phyloP scores from a whole-genome alignment of 192 early-diverging fungal species.

The Coemansia sp. region DNA sequence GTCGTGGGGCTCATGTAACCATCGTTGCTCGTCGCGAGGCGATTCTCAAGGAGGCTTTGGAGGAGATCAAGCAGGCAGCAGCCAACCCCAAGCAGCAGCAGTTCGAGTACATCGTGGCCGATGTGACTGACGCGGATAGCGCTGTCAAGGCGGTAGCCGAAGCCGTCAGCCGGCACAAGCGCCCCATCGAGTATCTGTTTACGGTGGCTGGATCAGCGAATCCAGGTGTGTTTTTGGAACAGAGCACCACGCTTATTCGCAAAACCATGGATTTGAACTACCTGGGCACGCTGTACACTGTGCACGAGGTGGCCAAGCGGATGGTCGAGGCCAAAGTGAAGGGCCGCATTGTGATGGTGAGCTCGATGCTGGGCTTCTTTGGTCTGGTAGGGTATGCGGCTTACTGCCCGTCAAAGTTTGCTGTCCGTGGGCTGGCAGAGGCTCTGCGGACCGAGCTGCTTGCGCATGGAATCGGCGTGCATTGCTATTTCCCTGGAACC shows the following conservation, averaged over 20 bases:
- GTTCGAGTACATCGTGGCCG: constrained; percentile 60
- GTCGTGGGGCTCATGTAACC: constrained; percentile 67
- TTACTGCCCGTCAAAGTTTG: constrained; percentile 72
- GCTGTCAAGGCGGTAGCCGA: constrained; percentile 58
- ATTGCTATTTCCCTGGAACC: constrained; percentile 71
- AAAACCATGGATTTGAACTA: constrained; percentile 65
- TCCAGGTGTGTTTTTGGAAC: constrained; percentile 69
- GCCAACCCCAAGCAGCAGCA: constrained; percentile 39
- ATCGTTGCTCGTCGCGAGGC: constrained; percentile 60
- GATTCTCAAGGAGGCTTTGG: constrained; percentile 53
- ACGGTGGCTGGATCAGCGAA: constrained; percentile 35
- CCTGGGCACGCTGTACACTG: constrained; percentile 61
- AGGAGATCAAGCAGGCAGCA: constrained; percentile 54
- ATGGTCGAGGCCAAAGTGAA: constrained; percentile 57
- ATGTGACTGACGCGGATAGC: constrained; percentile 57
- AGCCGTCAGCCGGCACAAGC: constrained; percentile 54
- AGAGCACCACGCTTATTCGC: constrained; percentile 56
- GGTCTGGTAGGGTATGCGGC: constrained; percentile 67
- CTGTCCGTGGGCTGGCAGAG: constrained; percentile 71
- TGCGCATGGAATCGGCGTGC: constrained; percentile 61
- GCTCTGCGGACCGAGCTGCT: constrained; percentile 63
- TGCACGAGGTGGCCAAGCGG: constrained; percentile 62
- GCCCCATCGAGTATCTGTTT: constrained; percentile 55
- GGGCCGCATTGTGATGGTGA: constrained; percentile 66
- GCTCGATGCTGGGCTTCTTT: constrained; percentile 64